Base-by-base conservation (phyloP, 495 filamentous ascomycete genomes). In the Apodospora peruviana region DNA sequence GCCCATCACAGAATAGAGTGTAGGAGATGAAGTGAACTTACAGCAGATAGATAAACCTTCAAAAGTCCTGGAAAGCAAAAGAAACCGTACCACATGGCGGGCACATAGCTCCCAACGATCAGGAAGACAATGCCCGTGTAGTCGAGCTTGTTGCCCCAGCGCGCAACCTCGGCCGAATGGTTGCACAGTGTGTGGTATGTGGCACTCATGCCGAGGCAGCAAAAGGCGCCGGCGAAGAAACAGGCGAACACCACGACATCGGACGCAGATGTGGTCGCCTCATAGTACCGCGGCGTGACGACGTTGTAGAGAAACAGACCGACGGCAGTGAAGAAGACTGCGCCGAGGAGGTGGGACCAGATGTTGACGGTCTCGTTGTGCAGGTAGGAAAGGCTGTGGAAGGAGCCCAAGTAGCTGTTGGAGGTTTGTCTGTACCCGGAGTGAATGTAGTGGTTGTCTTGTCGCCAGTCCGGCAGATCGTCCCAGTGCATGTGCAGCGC, bases 311-410 rank as follows among this genome's bases (percentile, higher is more conserved):
- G 52, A 43, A 52, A 63, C 9, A 53, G 50, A 0, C 62, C 71
- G 1, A 66, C 51, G 14, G 71, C 51, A 17, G 74, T 51, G 48
- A 80, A 78, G 17, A 61, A 25, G 4, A 83, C 41, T 12, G 82
- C 71, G 40, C 83, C 84, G 18, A 93, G 55, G 5, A 96, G 77
- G 66, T 97, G 91, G 2, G 86, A 82, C 68, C 90, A 95, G 60
- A 96, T 91, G 66, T 97, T 97, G 51, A 97, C 85, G n/a, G 80
- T 82, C 65, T 97, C 90, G 68, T 96, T 97, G 71, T 97, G 72
- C 46, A 73, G 51, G 55, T 66, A 62, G 50, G 55, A 50, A 18
- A 72, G 53, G 53, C 58, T 62, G 29, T 37, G 16, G 22, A 75
- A 52, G 14, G 68, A 72, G n/a, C 29, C 19, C 24, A 35, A 36